These are phyloP conservation scores for Starmerella khaoyaiensis DNA, from an alignment of 805 yeast genomes.

Conservation along the genomic window DNA sequence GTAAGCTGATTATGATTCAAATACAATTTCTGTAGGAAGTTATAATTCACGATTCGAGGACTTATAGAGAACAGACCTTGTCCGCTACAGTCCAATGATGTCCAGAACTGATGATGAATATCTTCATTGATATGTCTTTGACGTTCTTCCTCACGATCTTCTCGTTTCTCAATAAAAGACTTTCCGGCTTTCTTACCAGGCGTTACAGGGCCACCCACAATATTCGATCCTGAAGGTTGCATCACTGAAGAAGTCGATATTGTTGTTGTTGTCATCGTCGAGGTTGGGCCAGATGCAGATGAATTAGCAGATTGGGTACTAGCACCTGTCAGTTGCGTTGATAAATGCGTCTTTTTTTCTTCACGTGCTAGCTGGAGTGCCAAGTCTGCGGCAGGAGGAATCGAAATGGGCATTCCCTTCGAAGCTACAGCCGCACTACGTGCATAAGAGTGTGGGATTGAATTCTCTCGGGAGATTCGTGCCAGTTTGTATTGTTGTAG, in stretches of 20 bases:
- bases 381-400: slow-evolving; percentile 29
- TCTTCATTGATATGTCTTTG: slow-evolving; percentile 31
- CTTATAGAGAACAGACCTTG: slow-evolving; percentile 64
- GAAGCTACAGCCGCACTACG: slow-evolving; percentile 59
- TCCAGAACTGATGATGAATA: slow-evolving; percentile 69
- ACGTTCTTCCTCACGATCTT: slow-evolving; percentile 31
- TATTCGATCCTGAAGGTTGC: no score
- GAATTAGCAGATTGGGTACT: background rate
- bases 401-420: slow-evolving; percentile 23
- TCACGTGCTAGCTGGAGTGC: slow-evolving; percentile 30
- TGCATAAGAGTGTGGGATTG: slow-evolving; percentile 69
- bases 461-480: slow-evolving; percentile 54
- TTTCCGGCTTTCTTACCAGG: slow-evolving; percentile 11
- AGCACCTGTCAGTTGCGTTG: slow-evolving; percentile 23
- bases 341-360: slow-evolving; percentile 22
- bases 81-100: slow-evolving; percentile 82
- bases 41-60: slow-evolving; percentile 64
- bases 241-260: slow-evolving; percentile 20
- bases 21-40: slow-evolving; percentile 74
- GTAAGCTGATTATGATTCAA: slow-evolving; percentile 74
- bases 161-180: slow-evolving; percentile 23
- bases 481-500: slow-evolving; percentile 66
- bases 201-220: slow-evolving; percentile 13
- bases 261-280: slow-evolving; percentile 16
- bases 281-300: no score